Conservation (phyloP, 352 stramenopile species). For the Saprolegnia diclina region DNA sequence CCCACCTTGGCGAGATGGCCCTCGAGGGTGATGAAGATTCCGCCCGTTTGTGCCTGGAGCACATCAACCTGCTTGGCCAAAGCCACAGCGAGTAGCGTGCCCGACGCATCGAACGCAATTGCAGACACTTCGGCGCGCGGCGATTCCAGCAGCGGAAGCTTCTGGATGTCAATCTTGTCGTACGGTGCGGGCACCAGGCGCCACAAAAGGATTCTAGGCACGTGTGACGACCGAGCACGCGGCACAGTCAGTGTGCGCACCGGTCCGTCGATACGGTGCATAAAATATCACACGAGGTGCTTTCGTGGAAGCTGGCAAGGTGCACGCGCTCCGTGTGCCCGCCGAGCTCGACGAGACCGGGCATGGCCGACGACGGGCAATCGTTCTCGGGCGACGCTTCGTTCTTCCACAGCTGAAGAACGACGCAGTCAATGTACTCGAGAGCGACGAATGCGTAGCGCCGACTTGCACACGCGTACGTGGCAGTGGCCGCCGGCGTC, state of each 20-base stretch:
- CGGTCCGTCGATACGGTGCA: slow-evolving; percentile 62
- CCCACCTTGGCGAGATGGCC: slow-evolving; percentile 55
- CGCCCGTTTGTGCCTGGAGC: slow-evolving; percentile 43
- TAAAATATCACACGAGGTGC: slow-evolving; percentile 25
- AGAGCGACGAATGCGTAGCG: slow-evolving; percentile 14
- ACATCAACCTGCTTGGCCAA: slow-evolving; percentile 50
- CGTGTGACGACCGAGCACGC: too few relatives aligned
- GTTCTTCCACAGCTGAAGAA: slow-evolving; percentile 16
- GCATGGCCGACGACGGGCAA: not conserved
- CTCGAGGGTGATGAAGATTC: slow-evolving; percentile 61
- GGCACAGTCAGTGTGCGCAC: slow-evolving; percentile 29
- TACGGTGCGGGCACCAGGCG: slow-evolving; percentile 30
- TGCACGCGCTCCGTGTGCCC: slow-evolving; percentile 13
- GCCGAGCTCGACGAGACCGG: not conserved
- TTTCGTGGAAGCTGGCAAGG: slow-evolving; percentile 4
- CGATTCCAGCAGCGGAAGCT: slow-evolving; percentile 42
- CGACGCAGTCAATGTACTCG: slow-evolving; percentile 23
- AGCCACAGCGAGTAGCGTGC: slow-evolving; percentile 50
- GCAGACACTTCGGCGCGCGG: slow-evolving; percentile 39
- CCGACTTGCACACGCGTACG: not conserved
- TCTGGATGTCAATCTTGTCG: slow-evolving; percentile 28
- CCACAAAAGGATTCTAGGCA: slow-evolving; percentile 58
- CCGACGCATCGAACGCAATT: slow-evolving; percentile 59
- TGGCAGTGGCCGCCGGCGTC: slow-evolving; percentile 9
- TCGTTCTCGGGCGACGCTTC: not conserved